phyloP scores from a whole-genome alignment of 345 rosid genomes.

The Schrenkiella parvula region DNA sequence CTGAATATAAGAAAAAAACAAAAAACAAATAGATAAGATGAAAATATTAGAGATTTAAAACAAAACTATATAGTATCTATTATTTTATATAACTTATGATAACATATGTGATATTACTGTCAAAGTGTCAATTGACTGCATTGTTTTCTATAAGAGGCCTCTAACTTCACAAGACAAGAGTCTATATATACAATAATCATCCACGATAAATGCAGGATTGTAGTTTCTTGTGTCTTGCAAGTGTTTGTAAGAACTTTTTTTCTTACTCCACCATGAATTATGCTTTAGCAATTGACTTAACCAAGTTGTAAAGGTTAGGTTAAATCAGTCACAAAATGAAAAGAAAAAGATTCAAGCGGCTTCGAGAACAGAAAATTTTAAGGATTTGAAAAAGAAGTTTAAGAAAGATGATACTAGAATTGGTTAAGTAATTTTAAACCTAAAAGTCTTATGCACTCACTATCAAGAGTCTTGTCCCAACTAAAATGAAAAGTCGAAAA shows the following conservation, averaged over 20 bases:
- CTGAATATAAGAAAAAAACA: background rate
- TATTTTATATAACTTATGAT: background rate
- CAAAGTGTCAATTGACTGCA: background rate
- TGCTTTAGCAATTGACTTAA: background rate
- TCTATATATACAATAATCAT: background rate
- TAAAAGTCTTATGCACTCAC: constrained; percentile 30
- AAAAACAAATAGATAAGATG: background rate
- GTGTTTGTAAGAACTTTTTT: background rate
- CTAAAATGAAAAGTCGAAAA: constrained; percentile 13
- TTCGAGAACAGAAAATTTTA: constrained; percentile 15
- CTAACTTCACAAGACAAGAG: background rate
- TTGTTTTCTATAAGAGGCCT: background rate
- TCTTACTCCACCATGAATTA: background rate
- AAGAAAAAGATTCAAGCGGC: background rate
- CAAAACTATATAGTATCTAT: background rate
- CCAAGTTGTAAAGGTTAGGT: background rate
- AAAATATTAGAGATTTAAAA: background rate
- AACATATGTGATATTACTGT: background rate
- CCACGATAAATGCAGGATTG: background rate
- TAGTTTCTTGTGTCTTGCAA: background rate
- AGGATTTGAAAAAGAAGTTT: constrained; percentile 8
- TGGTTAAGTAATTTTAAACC: constrained; percentile 17
- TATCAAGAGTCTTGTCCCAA: constrained; percentile 27
- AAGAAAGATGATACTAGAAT: constrained; percentile 23
- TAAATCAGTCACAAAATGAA: background rate